Conservation (phyloP, 148 eudicot species). For the Chenopodium album region DNA sequence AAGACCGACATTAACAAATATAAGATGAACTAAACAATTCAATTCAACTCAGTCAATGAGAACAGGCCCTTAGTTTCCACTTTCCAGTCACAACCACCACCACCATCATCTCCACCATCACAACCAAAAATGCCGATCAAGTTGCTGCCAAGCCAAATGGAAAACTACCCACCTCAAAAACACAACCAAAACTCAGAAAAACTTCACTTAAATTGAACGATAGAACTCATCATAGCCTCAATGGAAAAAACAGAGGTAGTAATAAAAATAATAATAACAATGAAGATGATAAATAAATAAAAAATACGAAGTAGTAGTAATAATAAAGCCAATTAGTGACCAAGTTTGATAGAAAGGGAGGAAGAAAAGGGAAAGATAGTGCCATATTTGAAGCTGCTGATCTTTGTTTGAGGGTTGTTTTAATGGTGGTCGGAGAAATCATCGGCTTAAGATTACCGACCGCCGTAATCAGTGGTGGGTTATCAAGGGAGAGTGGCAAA, state of each 20-base stretch:
- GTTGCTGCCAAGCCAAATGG: slow-evolving; percentile 24
- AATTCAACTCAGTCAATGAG: too few species aligned
- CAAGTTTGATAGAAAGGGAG: neutral
- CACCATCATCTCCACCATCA: neutral
- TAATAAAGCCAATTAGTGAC: neutral
- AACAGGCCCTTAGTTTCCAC: neutral
- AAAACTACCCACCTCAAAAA: neutral
- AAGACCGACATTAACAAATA: neutral
- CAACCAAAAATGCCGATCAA: neutral
- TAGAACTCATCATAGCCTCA: slow-evolving; percentile 19
- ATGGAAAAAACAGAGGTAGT: neutral
- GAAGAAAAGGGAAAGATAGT: too few species aligned
- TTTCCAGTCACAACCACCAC: neutral
- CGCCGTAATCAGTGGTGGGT: neutral
- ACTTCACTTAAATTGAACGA: neutral
- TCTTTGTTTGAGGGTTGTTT: slow-evolving; percentile 1
- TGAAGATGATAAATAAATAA: too few species aligned
- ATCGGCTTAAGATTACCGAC: slow-evolving; percentile 4
- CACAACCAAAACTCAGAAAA: neutral
- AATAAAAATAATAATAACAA: neutral
- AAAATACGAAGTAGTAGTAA: neutral
- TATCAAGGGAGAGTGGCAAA: slow-evolving; percentile 18
- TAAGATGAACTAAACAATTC: too few species aligned
- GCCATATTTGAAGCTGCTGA: too few species aligned
- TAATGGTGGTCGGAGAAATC: neutral